Conservation (phyloP, 768 basidiomycete species). For the Lactarius pseudohatsudake region DNA sequence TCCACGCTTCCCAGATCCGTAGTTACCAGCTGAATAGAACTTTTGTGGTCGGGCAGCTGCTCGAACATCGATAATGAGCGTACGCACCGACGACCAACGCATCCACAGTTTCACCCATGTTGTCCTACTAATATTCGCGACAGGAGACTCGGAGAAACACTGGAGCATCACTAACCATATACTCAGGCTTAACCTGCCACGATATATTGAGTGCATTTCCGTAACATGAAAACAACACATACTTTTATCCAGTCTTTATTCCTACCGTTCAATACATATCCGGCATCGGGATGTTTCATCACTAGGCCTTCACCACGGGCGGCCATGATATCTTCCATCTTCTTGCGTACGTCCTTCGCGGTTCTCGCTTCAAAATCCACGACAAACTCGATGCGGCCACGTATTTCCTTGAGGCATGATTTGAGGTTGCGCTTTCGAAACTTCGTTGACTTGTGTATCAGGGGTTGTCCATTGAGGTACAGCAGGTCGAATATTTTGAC, state of each 20-base stretch:
- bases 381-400: slow-evolving; percentile 80
- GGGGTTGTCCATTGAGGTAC: slow-evolving; percentile 79
- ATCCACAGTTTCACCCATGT: slow-evolving; percentile 91
- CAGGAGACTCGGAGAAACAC: not conserved
- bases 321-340: slow-evolving; percentile 83
- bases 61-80: slow-evolving; percentile 8
- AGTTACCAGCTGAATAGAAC: slow-evolving; percentile 67
- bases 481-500: slow-evolving; percentile 97
- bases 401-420: slow-evolving; percentile 62
- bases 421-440: slow-evolving; percentile 80
- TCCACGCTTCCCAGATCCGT: slow-evolving; percentile 80
- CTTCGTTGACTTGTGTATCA: slow-evolving; percentile 67
- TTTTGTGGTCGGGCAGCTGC: not conserved
- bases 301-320: slow-evolving; percentile 90
- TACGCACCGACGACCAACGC: slow-evolving; percentile 81
- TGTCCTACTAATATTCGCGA: slow-evolving; percentile 52
- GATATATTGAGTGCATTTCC: not conserved
- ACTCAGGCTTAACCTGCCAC: slow-evolving; percentile 76
- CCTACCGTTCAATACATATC: slow-evolving; percentile 84
- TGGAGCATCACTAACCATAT: slow-evolving; percentile 56
- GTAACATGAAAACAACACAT: slow-evolving; percentile 15
- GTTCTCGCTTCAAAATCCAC: slow-evolving; percentile 71
- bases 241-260: slow-evolving; percentile 95
- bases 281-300: slow-evolving; percentile 78
- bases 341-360: slow-evolving; percentile 74